Evolutionary conservation across 495 filamentous ascomycete genomes (phyloP).

Genomic region (Physcia stellaris): DNA sequence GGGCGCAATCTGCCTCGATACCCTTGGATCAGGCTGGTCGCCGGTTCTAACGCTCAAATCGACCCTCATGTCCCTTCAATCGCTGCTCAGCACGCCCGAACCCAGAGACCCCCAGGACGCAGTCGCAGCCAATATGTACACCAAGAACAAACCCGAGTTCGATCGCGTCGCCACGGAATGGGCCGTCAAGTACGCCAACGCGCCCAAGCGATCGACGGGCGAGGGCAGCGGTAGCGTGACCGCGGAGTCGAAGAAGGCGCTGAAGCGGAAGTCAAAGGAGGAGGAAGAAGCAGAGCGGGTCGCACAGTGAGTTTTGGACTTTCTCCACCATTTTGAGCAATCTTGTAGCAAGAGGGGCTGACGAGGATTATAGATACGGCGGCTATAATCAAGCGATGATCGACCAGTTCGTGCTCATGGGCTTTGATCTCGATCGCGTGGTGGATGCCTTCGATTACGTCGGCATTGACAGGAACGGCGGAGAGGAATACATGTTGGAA

Average conservation of each 20-base stretch:
- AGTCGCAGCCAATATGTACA: slow-evolving; percentile 85
- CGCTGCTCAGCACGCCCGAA: slow-evolving; percentile 83
- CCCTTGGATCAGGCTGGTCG: slow-evolving; percentile 78
- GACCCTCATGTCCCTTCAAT: slow-evolving; percentile 82
- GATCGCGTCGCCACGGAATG: slow-evolving; percentile 76
- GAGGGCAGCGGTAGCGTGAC: slow-evolving; percentile 36
- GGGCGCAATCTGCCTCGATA: slow-evolving; percentile 97
- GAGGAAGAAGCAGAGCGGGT: slow-evolving; percentile 29
- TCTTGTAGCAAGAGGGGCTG: slow-evolving; percentile 19
- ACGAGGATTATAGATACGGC: slow-evolving; percentile 48
- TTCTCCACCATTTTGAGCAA: slow-evolving; percentile 3
- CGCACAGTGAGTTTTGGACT: slow-evolving; percentile 24
- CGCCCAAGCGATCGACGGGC: slow-evolving; percentile 42
- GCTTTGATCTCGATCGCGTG: slow-evolving; percentile 79
- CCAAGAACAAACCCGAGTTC: slow-evolving; percentile 64
- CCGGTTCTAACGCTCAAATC: slow-evolving; percentile 94
- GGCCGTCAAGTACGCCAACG: slow-evolving; percentile 73
- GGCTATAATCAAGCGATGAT: slow-evolving; percentile 81
- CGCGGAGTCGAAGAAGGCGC: slow-evolving; percentile 34
- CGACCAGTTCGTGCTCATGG: slow-evolving; percentile 85
- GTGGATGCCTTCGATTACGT: slow-evolving; percentile 74
- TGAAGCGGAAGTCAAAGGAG: slow-evolving; percentile 31
- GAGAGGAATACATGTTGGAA: slow-evolving; percentile 70
- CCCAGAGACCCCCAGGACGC: slow-evolving; percentile 96
- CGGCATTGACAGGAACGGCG: slow-evolving; percentile 62